A percentile compares a stretch with the other conserved stretches of the same genome.
phyloP scores from a whole-genome alignment of 2,329 filamentous ascomycete species.

The Pseudogymnoascus sp. region DNA sequence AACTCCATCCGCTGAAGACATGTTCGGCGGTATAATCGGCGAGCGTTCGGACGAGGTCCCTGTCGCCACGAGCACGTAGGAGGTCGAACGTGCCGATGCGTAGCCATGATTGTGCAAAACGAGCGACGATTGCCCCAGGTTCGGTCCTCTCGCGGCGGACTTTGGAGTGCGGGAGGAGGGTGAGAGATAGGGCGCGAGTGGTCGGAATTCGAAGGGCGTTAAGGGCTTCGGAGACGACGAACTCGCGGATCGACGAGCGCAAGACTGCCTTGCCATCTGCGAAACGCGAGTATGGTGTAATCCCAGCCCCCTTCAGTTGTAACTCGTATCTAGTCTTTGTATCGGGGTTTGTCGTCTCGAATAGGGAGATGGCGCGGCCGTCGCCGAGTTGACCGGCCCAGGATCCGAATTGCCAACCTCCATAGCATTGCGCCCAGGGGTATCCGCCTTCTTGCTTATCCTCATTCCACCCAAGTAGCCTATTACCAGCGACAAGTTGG shows the following conservation, averaged over 20 bases:
- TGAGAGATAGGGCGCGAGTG: conserved; percentile 78
- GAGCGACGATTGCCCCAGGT: conserved; percentile 83
- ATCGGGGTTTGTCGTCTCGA: conserved; percentile 71
- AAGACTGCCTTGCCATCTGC: conserved; percentile 93
- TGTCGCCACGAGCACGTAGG: conserved; percentile 72
- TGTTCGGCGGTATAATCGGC: conserved; percentile 81
- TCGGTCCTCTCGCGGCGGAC: conserved; percentile 76
- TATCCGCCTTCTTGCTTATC: conserved; percentile 64
- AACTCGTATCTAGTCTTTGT: conserved; percentile 75
- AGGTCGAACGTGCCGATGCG: conserved; percentile 94
- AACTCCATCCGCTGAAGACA: conserved; percentile 80
- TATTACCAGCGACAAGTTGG: conserved; percentile 72
- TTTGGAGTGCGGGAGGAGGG: conserved; percentile 60
- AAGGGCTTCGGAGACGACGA: conserved; percentile 81
- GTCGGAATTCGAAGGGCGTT: conserved; percentile 79
- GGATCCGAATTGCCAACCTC: conserved; percentile 70
- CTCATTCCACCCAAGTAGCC: conserved; percentile 70
- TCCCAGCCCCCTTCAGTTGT: conserved; percentile 87
- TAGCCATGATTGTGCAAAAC: conserved; percentile 88
- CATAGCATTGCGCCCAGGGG: conserved; percentile 98
- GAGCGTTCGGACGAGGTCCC: conserved; percentile 62
- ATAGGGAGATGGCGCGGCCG: conserved; percentile 86
- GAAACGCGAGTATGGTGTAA: conserved; percentile 92
- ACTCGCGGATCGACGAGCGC: conserved; percentile 87
- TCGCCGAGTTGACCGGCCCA: conserved; percentile 97